Base-by-base conservation (phyloP, 805 yeast genomes). In the Clavispora asparagi region DNA sequence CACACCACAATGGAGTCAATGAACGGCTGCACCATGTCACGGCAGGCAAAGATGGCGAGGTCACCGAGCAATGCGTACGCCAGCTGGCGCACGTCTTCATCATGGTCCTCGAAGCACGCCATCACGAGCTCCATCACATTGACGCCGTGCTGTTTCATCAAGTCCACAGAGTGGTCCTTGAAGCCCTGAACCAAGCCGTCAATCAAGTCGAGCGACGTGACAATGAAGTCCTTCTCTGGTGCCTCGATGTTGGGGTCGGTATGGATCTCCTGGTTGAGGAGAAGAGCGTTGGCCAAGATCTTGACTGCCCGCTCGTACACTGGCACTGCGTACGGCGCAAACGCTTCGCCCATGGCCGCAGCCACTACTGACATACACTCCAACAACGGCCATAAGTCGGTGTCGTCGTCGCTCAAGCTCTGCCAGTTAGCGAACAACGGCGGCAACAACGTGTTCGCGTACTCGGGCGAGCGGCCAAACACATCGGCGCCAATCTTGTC, bases 101-200 rank as follows among this genome's bases (percentile, higher is more conserved):
- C 78, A 5, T 80, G 77, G 62, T 89, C 96, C 52, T 83, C 85
- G 52, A 89, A 75, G 60, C 95, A 85, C 40, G 79, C 73, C 28
- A 86, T 57, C 46, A 91, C 60, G 41, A 90, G 68, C 32, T 78
- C 81, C 70, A 87, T 74, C 46, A 91, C 59, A 29, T 73, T 62
- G 2, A 59, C 50, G 16, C 56, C 52, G 46, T 65, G 60, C 42
- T 68, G 70, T 23, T 60, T 55, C 42, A 85, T 74, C 51, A 87
- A 67, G 37, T 78, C 84, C 9, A 73, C 78, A 28, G 82, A 73
- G 50, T 82, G 82, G 7, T 70, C 63, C 12, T 86, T 87, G 46
- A 94, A 73, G 1, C 97, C 98, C 67, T 92, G 98, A 19, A 90
- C 83, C 45, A 94, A 69, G 3, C 99, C 99, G 64, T 92, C 98